Percentiles rank a stretch among this genome's conserved stretches.
Evolutionary conservation across 116 monocot genomes (phyloP).

Genomic region (Thalassia testudinum): DNA sequence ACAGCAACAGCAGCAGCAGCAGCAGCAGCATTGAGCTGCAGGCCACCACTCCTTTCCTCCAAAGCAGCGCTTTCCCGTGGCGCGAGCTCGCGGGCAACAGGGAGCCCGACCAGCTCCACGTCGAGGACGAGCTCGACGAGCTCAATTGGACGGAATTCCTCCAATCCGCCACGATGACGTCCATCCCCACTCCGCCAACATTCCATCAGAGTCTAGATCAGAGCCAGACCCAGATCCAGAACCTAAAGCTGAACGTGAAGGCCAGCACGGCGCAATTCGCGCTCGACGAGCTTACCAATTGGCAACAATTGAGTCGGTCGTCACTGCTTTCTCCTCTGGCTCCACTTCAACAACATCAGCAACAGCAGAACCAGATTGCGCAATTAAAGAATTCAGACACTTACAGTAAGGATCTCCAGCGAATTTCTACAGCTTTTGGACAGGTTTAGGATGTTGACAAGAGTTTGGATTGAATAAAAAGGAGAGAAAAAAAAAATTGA

Average conservation of each 20-base stretch:
- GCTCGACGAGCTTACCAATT: constrained; percentile 17
- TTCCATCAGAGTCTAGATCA: constrained; percentile 1
- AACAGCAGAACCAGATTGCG: constrained; percentile 5
- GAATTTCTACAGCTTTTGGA: constrained; percentile 33
- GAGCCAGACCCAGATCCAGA: constrained; percentile 16
- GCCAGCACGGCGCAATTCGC: constrained; percentile 23
- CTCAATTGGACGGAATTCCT: constrained; percentile 75
- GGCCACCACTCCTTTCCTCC: constrained; percentile 17
- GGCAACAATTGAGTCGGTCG: constrained; percentile 30
- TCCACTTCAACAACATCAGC: constrained; percentile 2
- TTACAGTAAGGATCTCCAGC: constrained; percentile 47
- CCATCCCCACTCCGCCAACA: constrained; percentile 20
- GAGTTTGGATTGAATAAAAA: too few relatives aligned
- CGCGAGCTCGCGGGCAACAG: constrained; percentile 23
- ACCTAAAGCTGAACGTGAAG: constrained; percentile 19
- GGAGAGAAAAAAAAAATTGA: too few relatives aligned
- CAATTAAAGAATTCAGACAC: constrained; percentile 5
- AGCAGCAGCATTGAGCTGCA: constrained; percentile 21
- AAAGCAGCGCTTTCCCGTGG: constrained; percentile 24
- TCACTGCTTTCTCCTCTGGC: neutral
- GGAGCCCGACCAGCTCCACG: constrained; percentile 7
- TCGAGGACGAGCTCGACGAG: constrained; percentile 31
- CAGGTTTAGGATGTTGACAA: constrained; percentile 16
- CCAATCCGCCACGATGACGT: constrained; percentile 12
- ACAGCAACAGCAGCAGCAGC: constrained; percentile 9